Base-by-base conservation (phyloP, 768 basidiomycete genomes). In the Coprinellus aureogranulatus region DNA sequence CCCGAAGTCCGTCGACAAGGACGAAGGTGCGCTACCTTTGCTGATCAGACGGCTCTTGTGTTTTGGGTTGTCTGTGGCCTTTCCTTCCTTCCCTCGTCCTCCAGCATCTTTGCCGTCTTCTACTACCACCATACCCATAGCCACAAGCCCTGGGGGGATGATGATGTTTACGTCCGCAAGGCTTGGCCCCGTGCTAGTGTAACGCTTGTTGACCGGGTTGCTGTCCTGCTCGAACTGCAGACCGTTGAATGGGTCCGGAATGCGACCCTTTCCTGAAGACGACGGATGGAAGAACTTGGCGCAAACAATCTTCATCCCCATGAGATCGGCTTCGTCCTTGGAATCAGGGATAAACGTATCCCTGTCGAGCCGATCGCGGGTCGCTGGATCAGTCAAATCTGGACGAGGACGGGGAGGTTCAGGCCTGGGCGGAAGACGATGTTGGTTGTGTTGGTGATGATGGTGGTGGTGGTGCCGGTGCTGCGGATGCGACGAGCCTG, bases 251-350 rank as follows among this genome's bases (percentile, higher is more conserved):
- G 57, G 57, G 39, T 48, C 57, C 4, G 51, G 57, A 18, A 25
- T 26, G 16, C 48, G 53, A 56, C 41, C 46, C 41, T 51, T 55
- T 31, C 59, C 55, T 45, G 20, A 20, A 18, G 47, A 11, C 37
- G 58, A 49, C n/a, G 55, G 48, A 9, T 46, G 62, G 42, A 49
- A 39, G 61, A 79, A 80, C 62, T 75, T 77, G 54, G 78, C 69
- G 59, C 77, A 80, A 27, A 81, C 67, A 31, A 79, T 73, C 58
- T 59, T 63, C 62, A 74, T 65, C n/a, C 67, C 71, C 0, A 56
- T 58, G 2, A 57, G 40, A 8, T 69, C 67, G 2, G 70, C 70
- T 40, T 70, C 69, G 31, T 72, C 69, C 28, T 61, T 61, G 12
- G 65, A 62, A 9, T 28, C 25, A 2, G 69, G 69, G 49, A 72